Conservation (phyloP, 805 yeast species). For the Candida yuanshanica region DNA sequence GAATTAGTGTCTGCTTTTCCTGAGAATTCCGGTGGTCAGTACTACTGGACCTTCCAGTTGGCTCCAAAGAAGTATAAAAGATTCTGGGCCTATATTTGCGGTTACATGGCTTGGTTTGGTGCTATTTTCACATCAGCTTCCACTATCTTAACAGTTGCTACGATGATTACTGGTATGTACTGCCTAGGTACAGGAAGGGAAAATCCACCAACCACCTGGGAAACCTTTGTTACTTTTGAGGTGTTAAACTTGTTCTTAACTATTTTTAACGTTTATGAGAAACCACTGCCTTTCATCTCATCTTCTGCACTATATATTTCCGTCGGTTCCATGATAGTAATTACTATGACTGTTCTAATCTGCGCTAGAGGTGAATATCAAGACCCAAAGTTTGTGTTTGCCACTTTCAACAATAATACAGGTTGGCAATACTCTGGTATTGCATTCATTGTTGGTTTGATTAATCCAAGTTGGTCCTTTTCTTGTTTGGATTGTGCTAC, state of each 20-base stretch:
- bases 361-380: slow-evolving; percentile 47
- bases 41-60: slow-evolving; percentile 48
- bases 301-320: slow-evolving; percentile 45
- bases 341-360: slow-evolving; percentile 46
- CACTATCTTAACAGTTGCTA: slow-evolving; percentile 46
- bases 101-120: slow-evolving; percentile 58
- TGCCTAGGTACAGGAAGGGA: slow-evolving; percentile 29
- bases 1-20: slow-evolving; percentile 49
- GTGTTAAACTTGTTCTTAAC: slow-evolving; percentile 36
- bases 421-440: slow-evolving; percentile 54
- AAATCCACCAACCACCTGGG: slow-evolving; percentile 40
- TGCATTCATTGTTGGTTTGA: slow-evolving; percentile 57
- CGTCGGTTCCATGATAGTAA: slow-evolving; percentile 42
- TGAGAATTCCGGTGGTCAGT: slow-evolving; percentile 48
- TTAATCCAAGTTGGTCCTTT: slow-evolving; percentile 65
- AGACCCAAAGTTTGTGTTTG: slow-evolving; percentile 45
- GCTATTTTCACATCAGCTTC: slow-evolving; percentile 55
- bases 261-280: slow-evolving; percentile 43
- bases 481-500: slow-evolving; percentile 64
- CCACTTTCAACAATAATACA: slow-evolving; percentile 45
- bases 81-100: slow-evolving; percentile 46
- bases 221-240: slow-evolving; percentile 44
- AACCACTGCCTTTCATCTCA: slow-evolving; percentile 43
- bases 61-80: slow-evolving; percentile 34
- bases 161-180: slow-evolving; percentile 44